These are phyloP conservation scores for Alliaria petiolata DNA, from an alignment of 345 rosid species.

Conservation along the genomic window DNA sequence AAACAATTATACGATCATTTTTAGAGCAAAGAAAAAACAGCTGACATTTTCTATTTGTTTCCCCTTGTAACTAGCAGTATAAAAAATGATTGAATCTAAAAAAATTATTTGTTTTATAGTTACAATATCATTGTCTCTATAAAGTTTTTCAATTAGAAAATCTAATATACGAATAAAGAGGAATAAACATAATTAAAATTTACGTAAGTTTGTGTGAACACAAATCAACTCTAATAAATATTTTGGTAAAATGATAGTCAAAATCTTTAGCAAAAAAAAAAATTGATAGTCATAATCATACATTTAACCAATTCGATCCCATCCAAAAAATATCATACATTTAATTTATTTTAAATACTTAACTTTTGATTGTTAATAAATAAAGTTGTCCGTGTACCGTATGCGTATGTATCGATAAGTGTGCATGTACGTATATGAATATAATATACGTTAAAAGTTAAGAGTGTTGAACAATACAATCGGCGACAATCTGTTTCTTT, in stretches of 20 bases:
- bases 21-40: too few relatives aligned
- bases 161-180: background rate
- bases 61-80: too few relatives aligned
- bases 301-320: background rate
- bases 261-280: too few relatives aligned
- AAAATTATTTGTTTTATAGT: too few relatives aligned
- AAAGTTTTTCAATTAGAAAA: background rate
- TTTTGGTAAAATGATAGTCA: background rate
- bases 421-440: slow-evolving; percentile 16
- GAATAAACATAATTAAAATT: too few relatives aligned
- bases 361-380: background rate
- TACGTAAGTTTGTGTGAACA: background rate
- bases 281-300: background rate
- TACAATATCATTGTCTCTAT: background rate
- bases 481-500: slow-evolving; percentile 27
- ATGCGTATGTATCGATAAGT: background rate
- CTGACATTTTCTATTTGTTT: too few relatives aligned
- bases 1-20: too few relatives aligned
- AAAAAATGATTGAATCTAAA: too few relatives aligned
- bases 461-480: slow-evolving; percentile 13
- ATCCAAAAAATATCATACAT: background rate
- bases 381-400: background rate
- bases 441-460: background rate
- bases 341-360: background rate
- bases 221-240: background rate